Base-by-base conservation (phyloP, 805 yeast species). In the Candida oleophila region DNA sequence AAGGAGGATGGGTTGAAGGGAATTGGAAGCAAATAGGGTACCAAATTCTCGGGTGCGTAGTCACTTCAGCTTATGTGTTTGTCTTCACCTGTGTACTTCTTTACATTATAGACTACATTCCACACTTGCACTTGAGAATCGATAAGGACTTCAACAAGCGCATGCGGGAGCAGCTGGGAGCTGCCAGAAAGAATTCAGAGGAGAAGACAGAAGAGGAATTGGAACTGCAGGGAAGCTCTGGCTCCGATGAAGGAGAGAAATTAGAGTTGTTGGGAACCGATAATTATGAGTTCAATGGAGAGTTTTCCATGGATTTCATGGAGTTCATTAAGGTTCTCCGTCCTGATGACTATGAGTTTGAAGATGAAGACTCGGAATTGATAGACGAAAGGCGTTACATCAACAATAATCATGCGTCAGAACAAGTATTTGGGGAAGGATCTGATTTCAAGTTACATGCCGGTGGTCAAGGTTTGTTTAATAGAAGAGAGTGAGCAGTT, bases 21-120 rank as follows among this genome's bases (percentile, higher is more conserved):
- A 60, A 71, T 48, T 72, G 75, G 72, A 55, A 59, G 0, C 77
- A 72, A 53, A 49, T 72, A 8, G 73, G 70, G 5, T 71, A 69
- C 52, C 77, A 72, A 48, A 37, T 68, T 15, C 54, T 69, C 28
- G 76, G 76, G 4, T 50, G 61, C 12, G 66, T 64, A 2, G 66
- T 71, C 14, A 62, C 69, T 0, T 54, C 68, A 1, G 56, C 53
- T 0, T 72, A 71, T 50, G 71, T 66, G 3, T 68, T 70, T 46
- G 52, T 65, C 1, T 25, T 70, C 55, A 59, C 64, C 25, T 51
- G 67, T 22, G 49, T 62, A 5, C 57, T 71, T 34, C 55, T 72
- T 36, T 66, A 66, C 45, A 30, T 69, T 15, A 65, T 72, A 48
- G 75, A 72, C 49, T 46, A 57, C 12, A 55, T 72, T 25, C 77